A percentile compares a stretch with the other conserved stretches of the same genome.
These are phyloP conservation scores for Durotheca rogersii DNA, from an alignment of 495 filamentous ascomycete species.

Conservation along the genomic window DNA sequence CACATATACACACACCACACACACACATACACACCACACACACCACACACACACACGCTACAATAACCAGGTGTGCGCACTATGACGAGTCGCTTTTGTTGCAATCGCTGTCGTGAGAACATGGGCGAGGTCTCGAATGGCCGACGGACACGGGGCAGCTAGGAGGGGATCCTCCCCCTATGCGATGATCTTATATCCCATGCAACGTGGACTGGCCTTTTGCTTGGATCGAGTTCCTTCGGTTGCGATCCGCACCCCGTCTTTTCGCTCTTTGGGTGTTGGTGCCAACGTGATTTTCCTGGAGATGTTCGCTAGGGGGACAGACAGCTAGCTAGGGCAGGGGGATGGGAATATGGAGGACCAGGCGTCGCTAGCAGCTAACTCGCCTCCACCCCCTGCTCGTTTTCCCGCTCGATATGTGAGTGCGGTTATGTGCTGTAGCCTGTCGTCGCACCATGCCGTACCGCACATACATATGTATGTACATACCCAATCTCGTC, in stretches of 20 bases:
- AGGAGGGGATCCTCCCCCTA: slow-evolving; percentile 1
- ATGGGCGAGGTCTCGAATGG: slow-evolving; percentile 15
- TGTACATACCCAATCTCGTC: slow-evolving; percentile 18
- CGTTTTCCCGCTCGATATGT: slow-evolving; percentile 32
- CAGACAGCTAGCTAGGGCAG: too few relatives aligned
- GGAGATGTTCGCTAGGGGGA: slow-evolving; percentile 11
- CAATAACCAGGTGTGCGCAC: not conserved
- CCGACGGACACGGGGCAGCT: slow-evolving; percentile 19
- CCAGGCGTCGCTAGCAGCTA: slow-evolving; percentile 16
- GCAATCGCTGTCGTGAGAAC: slow-evolving; percentile 16
- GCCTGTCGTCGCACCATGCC: slow-evolving; percentile 33
- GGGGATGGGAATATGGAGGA: slow-evolving; percentile 5
- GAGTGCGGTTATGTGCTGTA: slow-evolving; percentile 34
- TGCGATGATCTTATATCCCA: slow-evolving; percentile 9
- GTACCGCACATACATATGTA: slow-evolving; percentile 31
- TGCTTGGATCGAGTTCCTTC: slow-evolving; percentile 8
- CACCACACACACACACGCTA: not conserved
- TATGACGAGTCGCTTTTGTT: slow-evolving; percentile 13
- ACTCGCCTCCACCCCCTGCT: slow-evolving; percentile 20
- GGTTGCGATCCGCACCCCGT: slow-evolving; percentile 20
- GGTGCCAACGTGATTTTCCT: slow-evolving; percentile 17
- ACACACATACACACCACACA: too few relatives aligned
- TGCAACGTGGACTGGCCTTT: slow-evolving; percentile 19
- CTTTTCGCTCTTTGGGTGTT: slow-evolving; percentile 3
- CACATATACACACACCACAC: too few relatives aligned